Conservation (phyloP, 306 rosid genomes). For the Rubus idaeus region DNA sequence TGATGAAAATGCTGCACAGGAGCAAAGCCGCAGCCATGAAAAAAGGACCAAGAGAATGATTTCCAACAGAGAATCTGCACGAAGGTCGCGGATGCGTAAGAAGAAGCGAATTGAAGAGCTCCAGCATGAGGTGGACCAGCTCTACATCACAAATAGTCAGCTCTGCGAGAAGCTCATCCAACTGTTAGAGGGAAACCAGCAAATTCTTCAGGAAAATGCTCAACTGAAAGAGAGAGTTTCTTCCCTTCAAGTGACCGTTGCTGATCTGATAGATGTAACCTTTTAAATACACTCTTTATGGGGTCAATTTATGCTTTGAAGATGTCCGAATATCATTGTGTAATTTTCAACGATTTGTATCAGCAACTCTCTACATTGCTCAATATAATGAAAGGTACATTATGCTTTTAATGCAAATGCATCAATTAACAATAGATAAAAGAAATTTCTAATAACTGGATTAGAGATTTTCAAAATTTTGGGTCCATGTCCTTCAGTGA, state of each 20-base stretch:
- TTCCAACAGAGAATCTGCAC: slow-evolving; percentile 45
- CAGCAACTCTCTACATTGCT: not conserved
- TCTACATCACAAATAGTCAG: slow-evolving; percentile 32
- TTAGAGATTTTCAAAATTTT: not conserved
- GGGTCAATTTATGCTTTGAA: not conserved
- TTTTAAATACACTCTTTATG: not conserved
- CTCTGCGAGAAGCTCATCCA: slow-evolving; percentile 39
- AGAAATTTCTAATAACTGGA: slow-evolving; percentile 3
- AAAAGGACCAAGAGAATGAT: slow-evolving; percentile 38
- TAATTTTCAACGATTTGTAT: not conserved
- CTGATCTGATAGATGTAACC: slow-evolving; percentile 20
- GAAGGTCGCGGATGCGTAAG: slow-evolving; percentile 42
- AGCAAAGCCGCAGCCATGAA: slow-evolving; percentile 16
- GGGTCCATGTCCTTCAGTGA: slow-evolving; percentile 8
- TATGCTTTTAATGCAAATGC: not conserved
- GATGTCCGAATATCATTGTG: not conserved
- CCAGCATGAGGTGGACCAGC: slow-evolving; percentile 33
- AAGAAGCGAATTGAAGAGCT: slow-evolving; percentile 46
- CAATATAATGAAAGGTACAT: not conserved
- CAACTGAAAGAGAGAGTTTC: slow-evolving; percentile 42
- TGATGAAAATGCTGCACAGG: slow-evolving; percentile 1
- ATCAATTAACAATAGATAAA: not conserved
- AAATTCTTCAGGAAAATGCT: slow-evolving; percentile 43
- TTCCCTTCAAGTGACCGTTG: slow-evolving; percentile 34
- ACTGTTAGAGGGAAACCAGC: slow-evolving; percentile 39